Percentiles rank a stretch among this genome's conserved stretches.
Conservation (phyloP, 306 rosid genomes). For the Mimosa pudica region DNA sequence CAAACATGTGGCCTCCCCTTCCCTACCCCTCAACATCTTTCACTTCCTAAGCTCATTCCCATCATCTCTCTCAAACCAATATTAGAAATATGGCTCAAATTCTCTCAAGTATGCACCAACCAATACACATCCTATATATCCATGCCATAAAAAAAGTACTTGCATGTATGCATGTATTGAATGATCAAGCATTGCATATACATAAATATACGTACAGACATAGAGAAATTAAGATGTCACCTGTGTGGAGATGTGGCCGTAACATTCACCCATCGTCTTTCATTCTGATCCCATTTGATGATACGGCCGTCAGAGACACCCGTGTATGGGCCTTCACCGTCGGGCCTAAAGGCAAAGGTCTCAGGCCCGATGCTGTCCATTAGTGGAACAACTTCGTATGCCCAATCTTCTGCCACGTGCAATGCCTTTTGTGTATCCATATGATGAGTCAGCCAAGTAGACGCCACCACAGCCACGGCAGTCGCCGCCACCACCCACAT, state of each 20-base stretch:
- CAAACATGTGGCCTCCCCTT: neutral
- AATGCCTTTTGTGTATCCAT: neutral
- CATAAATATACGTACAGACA: neutral
- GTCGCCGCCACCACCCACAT: conserved; percentile 12
- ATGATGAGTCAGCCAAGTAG: conserved; percentile 28
- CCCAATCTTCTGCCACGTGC: neutral
- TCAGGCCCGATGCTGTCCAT: conserved; percentile 62
- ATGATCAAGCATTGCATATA: neutral
- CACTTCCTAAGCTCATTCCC: too few relatives aligned
- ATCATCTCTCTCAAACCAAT: neutral
- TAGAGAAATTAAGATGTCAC: conserved; percentile 19
- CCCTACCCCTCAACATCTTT: too few relatives aligned
- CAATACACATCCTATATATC: neutral
- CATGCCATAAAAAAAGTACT: neutral
- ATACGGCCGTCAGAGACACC: conserved; percentile 74
- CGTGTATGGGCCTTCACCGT: conserved; percentile 73
- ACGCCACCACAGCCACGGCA: neutral
- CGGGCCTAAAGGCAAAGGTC: conserved; percentile 61
- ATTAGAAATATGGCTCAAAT: neutral
- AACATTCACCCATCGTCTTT: conserved; percentile 58
- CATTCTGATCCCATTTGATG: conserved; percentile 55
- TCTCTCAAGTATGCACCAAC: neutral
- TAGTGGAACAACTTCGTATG: conserved; percentile 39
- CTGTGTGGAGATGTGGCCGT: conserved; percentile 58
- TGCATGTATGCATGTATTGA: neutral